Base-by-base conservation (phyloP, 2,329 filamentous ascomycete species). In the Teratosphaeria pseudoeucalypti region DNA sequence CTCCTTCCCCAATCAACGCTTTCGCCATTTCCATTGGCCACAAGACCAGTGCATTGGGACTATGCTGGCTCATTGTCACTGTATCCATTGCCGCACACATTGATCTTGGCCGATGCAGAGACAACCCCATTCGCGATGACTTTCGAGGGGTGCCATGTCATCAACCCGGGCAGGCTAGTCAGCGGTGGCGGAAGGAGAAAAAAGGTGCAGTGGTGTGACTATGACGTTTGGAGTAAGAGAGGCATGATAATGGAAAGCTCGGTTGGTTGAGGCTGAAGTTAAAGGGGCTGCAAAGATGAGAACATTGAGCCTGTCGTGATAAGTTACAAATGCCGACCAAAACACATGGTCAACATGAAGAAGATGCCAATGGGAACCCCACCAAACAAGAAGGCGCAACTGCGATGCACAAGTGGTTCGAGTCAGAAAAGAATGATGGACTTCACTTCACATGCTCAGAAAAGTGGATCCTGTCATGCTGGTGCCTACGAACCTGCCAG, bases 131-230 rank as follows among this genome's bases (percentile, higher is more conserved):
- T 96, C 69, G 88, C 87, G 58, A 79, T 96, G 64, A 95, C 89
- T 14, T 97, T 97, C 70, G 92, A 96, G 74, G 92, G 92, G 0
- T 97, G 94, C 70, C 89, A 94, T 76, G 92, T 96, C 37, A 86
- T 99, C 82, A 99, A 99, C 72, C 92, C 94, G 0, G 90, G 91
- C 6, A 81, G 82, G 55, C 74, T 99, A 56, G 80, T 95, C 37
- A 74, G 72, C 56, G 72, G 71, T 27, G 85, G 83, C 0, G 63
- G 86, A 0, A 81, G 85, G 57, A 82, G 84, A 63, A 83, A 86
- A 6, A 71, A 71, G 60, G 88, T 85, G 6, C 81, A 86, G 63
- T 97, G 94, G 92, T 81, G 92, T 1, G 94, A 97, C 76, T 97
- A 92, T 76, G 88, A 89, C 73, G 74, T 89, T 52, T 80, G 84